Conservation (phyloP, 2,329 filamentous ascomycete species). For the Pseudogymnoascus sp. region DNA sequence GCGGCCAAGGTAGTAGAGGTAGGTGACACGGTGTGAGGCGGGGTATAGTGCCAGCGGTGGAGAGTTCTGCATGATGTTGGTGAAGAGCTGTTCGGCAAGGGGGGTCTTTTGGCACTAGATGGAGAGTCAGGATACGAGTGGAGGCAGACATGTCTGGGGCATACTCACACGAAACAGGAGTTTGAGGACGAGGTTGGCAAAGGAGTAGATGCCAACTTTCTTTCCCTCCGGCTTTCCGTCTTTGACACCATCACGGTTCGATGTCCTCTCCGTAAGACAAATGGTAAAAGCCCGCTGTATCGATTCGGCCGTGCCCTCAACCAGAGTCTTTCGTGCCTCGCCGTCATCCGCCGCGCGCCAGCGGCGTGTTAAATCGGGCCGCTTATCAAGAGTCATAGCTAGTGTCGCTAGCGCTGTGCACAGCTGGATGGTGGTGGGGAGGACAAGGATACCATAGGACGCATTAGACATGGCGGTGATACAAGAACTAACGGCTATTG, state of each 20-base stretch:
- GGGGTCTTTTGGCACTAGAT: slow-evolving; percentile 68
- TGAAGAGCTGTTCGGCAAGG: slow-evolving; percentile 80
- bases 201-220: slow-evolving; percentile 80
- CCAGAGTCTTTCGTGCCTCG: slow-evolving; percentile 67
- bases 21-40: slow-evolving; percentile 80
- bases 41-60: slow-evolving; percentile 77
- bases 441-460: slow-evolving; percentile 70
- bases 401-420: slow-evolving; percentile 73
- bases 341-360: slow-evolving; percentile 46
- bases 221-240: slow-evolving; percentile 70
- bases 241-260: slow-evolving; percentile 46
- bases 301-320: slow-evolving; percentile 80
- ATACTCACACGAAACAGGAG: slow-evolving; percentile 70
- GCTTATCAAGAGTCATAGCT: slow-evolving; percentile 75
- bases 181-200: slow-evolving; percentile 84
- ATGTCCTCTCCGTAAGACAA: slow-evolving; percentile 73
- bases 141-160: neutral
- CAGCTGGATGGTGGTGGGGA: slow-evolving; percentile 75
- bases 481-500: slow-evolving; percentile 54
- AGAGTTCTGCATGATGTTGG: slow-evolving; percentile 75
- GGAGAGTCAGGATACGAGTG: neutral
- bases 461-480: slow-evolving; percentile 75
- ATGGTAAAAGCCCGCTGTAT: slow-evolving; percentile 88
- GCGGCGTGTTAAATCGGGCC: slow-evolving; percentile 66
- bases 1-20: slow-evolving; percentile 87